Base-by-base conservation (phyloP, 768 basidiomycete genomes). In the Calocybe cyanea region DNA sequence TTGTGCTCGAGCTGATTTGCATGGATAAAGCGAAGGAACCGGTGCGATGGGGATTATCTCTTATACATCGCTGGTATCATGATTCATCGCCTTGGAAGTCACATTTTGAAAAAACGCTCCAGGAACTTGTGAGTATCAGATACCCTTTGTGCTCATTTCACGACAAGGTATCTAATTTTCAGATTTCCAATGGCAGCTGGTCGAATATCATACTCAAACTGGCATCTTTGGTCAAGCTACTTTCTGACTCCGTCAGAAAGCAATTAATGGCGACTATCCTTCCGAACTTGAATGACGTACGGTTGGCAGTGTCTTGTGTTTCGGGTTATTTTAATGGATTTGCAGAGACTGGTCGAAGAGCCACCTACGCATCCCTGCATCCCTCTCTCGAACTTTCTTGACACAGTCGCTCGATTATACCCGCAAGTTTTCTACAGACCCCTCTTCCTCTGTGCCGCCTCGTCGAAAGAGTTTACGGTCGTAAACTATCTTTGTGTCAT, bases 381-480 rank as follows among this genome's bases (percentile, higher is more conserved):
- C 2, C 60, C 66, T 1, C 63, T 89, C 0, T 69, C 77, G 4
- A 63, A 68, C 25, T 67, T 89, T 33, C 65, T 88, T 2, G 66
- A 73, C 24, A 63, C 62, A 13, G 52, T 83, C 15, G 78, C 83
- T 1, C 64, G 70, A 36, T 51, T 62, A 13, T 73, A 77, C 46
- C 86, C 85, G 0, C 80, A 75, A 41, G 49, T 81, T 0, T 87
- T 90, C 62, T 88, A 78, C 67, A 85, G 81, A 57, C 82, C 84
- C 0, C 62, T 90, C 7, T 86, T 89, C 55, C 63, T 72, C 0
- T 86, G 84, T 49, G 83, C 87, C 0, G 78, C 78, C 2, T 80
- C 84, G 0, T 69, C 71, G 34, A 84, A 83, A 53, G 81, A 81
- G 44, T 56, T 75, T n/a, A 69, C 75, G 9, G 69, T 85, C 8